phyloP scores from a whole-genome alignment of 1,139 yeast genomes.

The Nakaseomyces delphensis region DNA sequence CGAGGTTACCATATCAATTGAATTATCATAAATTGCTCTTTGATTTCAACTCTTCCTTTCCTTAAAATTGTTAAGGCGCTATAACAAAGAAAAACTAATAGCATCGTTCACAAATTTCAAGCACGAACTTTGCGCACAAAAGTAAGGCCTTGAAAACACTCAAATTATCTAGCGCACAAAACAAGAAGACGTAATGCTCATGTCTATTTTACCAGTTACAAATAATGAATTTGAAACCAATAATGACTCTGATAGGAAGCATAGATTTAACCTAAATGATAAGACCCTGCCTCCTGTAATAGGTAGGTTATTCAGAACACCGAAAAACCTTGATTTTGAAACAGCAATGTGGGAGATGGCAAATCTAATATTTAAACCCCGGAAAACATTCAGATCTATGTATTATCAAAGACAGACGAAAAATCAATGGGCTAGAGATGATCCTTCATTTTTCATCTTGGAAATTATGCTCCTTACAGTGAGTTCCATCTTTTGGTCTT shows the following conservation, averaged over 20 bases:
- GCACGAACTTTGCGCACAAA: too few species aligned
- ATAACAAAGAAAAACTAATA: too few species aligned
- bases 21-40: too few species aligned
- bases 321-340: conserved; percentile 71
- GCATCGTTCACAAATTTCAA: too few species aligned
- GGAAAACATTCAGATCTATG: conserved; percentile 71
- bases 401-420: conserved; percentile 70
- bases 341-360: conserved; percentile 89
- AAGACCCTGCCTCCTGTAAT: conserved; percentile 35
- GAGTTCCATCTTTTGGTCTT: conserved; percentile 86
- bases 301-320: conserved; percentile 57
- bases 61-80: too few species aligned
- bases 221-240: not conserved
- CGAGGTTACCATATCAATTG: too few species aligned
- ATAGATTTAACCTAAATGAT: not conserved
- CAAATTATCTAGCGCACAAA: too few species aligned
- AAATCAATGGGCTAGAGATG: conserved; percentile 77
- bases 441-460: conserved; percentile 76
- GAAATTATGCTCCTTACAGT: conserved; percentile 54
- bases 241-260: not conserved
- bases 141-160: too few species aligned
- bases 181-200: not conserved
- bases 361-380: conserved; percentile 63
- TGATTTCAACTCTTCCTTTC: too few species aligned
- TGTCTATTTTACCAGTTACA: conserved; percentile 2